Base-by-base conservation (phyloP, 2,329 filamentous ascomycete species). In the Colletotrichum lupini region DNA sequence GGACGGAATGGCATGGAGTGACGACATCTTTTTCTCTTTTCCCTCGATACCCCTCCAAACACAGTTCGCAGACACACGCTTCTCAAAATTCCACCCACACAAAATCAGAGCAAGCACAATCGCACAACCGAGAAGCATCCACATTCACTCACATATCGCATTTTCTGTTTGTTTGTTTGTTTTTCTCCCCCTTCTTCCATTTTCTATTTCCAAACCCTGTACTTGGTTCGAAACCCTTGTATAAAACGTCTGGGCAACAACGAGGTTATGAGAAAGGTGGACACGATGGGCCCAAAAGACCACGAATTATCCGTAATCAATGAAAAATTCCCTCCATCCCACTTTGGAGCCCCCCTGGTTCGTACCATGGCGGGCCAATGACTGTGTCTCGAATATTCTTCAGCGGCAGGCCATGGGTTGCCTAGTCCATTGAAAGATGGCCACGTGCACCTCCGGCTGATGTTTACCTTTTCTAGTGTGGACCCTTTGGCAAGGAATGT, bases 371-470 rank as follows among this genome's bases (percentile, higher is more conserved):
- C 67, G 56, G 32, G 62, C 72, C 72, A 74, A 74, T 74, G 32
- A 61, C 32, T 55, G 61, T 57, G 70, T 67, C 53, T 72, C 24
- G 57, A 72, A 42, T 60, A 74, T 72, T 74, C 67, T 74, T 73
- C 72, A 74, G 57, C 61, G 49, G 68, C 63, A 74, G 62, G 72
- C 68, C 72, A 72, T 59, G 67, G 72, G 68, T 67, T 62, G 28
- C 37, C 46, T 72, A 72, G 63, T 52, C 72, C 72, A 73, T 74
- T 74, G 35, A 73, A 61, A 52, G 57, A 65, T 67, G 72, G 72
- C 72, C 72, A 74, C 72, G 72, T 74, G 72, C 72, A 73, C 72
- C 28, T 64, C 64, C 60, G 69, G 69, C 53, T 68, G 65, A 76
- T 70, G 65, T 75, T 72, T 42, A 70, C 70, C 70, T 61, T 57